Conservation (phyloP, 139 green algal species). For the Desmodesmus armatus region DNA sequence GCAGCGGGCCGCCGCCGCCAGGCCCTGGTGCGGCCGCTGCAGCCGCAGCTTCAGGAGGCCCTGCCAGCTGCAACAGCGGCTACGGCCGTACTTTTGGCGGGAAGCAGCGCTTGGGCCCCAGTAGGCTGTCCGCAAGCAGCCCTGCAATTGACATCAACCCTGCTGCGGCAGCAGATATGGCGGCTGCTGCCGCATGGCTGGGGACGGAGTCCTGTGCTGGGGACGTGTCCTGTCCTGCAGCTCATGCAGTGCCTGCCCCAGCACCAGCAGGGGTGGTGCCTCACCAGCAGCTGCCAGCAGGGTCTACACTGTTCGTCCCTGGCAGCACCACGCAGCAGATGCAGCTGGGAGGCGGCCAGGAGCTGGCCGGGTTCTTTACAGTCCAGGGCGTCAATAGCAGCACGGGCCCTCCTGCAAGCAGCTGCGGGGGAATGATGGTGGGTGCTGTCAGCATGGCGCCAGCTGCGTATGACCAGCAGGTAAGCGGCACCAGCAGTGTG, state of each 20-base stretch:
- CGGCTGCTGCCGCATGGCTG: background rate
- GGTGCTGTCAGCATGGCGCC: constrained; percentile 9
- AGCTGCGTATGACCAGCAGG: background rate
- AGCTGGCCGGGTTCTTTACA: no score
- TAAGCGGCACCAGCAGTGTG: background rate
- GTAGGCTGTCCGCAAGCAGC: constrained; percentile 19
- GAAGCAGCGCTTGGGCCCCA: constrained; percentile 28
- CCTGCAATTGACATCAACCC: background rate
- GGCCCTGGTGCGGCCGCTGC: background rate
- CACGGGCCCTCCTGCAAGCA: no score
- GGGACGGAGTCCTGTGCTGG: background rate
- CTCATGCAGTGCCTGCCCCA: background rate
- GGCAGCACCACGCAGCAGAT: background rate
- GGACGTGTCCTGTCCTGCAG: background rate
- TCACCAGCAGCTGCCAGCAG: background rate
- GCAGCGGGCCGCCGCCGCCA: background rate
- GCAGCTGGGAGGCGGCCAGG: no score
- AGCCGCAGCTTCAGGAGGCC: background rate
- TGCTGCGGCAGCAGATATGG: background rate
- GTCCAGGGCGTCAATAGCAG: no score
- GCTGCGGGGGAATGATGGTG: background rate
- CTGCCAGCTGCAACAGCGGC: no score
- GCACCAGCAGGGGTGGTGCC: background rate
- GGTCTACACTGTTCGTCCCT: background rate
- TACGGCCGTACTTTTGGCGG: no score